Evolutionary conservation across 2,329 filamentous ascomycete species (phyloP).

Genomic region (Aspergillus udagawae): DNA sequence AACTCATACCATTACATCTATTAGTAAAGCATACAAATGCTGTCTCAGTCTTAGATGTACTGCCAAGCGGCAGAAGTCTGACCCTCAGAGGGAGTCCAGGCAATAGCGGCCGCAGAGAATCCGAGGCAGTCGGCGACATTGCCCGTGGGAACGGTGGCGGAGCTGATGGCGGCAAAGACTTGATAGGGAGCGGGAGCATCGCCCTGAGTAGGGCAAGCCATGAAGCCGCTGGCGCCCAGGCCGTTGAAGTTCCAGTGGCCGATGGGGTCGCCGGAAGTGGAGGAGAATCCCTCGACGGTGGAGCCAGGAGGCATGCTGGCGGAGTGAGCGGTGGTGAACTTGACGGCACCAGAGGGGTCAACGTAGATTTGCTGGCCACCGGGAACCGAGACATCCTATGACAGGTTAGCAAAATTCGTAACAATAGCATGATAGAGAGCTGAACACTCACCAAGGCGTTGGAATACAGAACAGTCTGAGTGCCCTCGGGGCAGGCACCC

Average conservation of each 20-base stretch:
- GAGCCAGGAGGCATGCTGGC: constrained; percentile 48
- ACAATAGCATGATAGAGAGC: constrained; percentile 20
- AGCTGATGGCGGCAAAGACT: constrained; percentile 36
- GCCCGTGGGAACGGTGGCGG: constrained; percentile 36
- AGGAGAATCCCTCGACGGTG: constrained; percentile 47
- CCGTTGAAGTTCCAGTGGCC: constrained; percentile 27
- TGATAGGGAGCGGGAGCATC: constrained; percentile 26
- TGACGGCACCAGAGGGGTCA: constrained; percentile 48
- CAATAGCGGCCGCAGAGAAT: constrained; percentile 32
- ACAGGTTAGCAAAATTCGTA: background rate
- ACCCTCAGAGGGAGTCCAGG: constrained; percentile 12
- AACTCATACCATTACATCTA: background rate
- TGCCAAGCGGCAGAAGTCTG: constrained; percentile 32
- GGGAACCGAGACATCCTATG: constrained; percentile 51
- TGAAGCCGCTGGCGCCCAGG: constrained; percentile 35
- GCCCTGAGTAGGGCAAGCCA: constrained; percentile 37
- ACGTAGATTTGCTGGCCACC: constrained; percentile 62
- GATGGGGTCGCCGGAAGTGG: constrained; percentile 22
- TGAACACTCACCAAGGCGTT: constrained; percentile 26
- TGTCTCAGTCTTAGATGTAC: constrained; percentile 28
- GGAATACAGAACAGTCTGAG: constrained; percentile 44
- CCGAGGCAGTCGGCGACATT: constrained; percentile 35
- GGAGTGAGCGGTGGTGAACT: constrained; percentile 56
- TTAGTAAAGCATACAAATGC: background rate
- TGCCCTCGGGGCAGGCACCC: constrained; percentile 41